Conservation (phyloP, 208 protist genomes). For the Crithidia bombi region DNA sequence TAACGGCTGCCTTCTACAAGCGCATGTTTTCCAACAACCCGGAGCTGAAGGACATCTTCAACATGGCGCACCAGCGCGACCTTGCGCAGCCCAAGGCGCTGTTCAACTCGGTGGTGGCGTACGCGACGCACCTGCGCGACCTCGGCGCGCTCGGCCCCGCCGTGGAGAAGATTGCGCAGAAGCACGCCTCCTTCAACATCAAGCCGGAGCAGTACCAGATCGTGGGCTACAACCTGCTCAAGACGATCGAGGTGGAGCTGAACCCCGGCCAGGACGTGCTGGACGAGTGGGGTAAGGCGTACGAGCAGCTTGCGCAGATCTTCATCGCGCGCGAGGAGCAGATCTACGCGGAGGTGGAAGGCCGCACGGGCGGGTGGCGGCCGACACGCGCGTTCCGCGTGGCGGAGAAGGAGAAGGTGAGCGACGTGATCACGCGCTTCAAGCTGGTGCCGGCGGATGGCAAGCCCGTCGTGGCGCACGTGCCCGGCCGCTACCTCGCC, state of each 20-base stretch:
- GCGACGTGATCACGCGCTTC: conserved; percentile 45
- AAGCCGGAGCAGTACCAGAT: conserved; percentile 46
- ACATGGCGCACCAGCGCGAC: conserved; percentile 44
- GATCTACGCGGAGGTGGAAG: conserved; percentile 42
- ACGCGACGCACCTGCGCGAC: conserved; percentile 49
- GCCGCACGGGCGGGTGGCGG: conserved; percentile 31
- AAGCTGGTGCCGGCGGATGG: conserved; percentile 37
- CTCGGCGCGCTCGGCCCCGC: conserved; percentile 38
- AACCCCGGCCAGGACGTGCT: conserved; percentile 45
- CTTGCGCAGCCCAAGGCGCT: conserved; percentile 48
- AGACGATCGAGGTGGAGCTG: conserved; percentile 50
- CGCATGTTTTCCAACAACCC: conserved; percentile 47
- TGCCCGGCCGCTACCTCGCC: conserved; percentile 42
- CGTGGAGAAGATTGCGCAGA: conserved; percentile 52
- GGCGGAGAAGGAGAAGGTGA: conserved; percentile 42
- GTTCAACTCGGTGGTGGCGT: conserved; percentile 50
- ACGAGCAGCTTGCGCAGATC: conserved; percentile 49
- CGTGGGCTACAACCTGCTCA: conserved; percentile 52
- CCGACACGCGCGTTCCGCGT: conserved; percentile 39
- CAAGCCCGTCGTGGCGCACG: conserved; percentile 29
- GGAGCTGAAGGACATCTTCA: conserved; percentile 56
- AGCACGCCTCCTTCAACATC: conserved; percentile 50
- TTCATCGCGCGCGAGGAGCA: conserved; percentile 45
- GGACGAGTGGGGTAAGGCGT: conserved; percentile 52
- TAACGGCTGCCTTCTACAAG: conserved; percentile 45